Evolutionary conservation across 169 alveolate species (phyloP).

Genomic region (Cryptosporidium bovis): DNA sequence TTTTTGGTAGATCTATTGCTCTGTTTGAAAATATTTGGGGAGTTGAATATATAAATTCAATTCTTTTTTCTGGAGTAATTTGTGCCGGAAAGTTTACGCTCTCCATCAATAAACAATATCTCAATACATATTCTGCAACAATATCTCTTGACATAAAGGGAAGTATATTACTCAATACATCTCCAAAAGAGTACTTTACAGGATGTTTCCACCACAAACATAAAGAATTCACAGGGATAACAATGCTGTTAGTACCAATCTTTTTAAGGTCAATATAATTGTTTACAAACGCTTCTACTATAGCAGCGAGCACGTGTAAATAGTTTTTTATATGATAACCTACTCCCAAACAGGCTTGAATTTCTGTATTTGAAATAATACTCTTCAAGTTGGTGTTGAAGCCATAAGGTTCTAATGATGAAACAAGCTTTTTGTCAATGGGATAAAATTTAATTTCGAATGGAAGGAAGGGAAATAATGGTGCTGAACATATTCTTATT

Average conservation of each 20-base stretch:
- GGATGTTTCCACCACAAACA: conserved; percentile 72
- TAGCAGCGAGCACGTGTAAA: conserved; percentile 60
- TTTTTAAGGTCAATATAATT: conserved; percentile 23
- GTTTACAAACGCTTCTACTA: conserved; percentile 23
- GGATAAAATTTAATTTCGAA: conserved; percentile 46
- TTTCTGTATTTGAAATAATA: not conserved
- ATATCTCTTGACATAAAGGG: conserved; percentile 28
- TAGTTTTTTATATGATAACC: conserved; percentile 31
- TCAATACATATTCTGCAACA: conserved; percentile 42
- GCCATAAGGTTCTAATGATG: conserved; percentile 5
- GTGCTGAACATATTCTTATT: conserved; percentile 46
- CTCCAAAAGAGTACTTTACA: conserved; percentile 13
- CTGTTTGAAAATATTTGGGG: conserved; percentile 55
- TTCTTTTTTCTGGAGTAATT: conserved; percentile 45
- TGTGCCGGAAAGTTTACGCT: conserved; percentile 45
- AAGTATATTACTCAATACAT: conserved; percentile 18
- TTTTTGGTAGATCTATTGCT: conserved; percentile 51
- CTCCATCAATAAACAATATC: conserved; percentile 39
- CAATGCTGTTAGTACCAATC: conserved; percentile 2
- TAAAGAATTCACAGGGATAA: conserved; percentile 19
- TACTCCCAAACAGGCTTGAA: conserved; percentile 38
- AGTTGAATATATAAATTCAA: conserved; percentile 25
- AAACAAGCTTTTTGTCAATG: conserved; percentile 31
- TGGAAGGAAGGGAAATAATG: conserved; percentile 50
- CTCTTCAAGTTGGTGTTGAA: conserved; percentile 9